Evolutionary conservation across 441 rosid species (phyloP).

Genomic region (Croton laevigatus): DNA sequence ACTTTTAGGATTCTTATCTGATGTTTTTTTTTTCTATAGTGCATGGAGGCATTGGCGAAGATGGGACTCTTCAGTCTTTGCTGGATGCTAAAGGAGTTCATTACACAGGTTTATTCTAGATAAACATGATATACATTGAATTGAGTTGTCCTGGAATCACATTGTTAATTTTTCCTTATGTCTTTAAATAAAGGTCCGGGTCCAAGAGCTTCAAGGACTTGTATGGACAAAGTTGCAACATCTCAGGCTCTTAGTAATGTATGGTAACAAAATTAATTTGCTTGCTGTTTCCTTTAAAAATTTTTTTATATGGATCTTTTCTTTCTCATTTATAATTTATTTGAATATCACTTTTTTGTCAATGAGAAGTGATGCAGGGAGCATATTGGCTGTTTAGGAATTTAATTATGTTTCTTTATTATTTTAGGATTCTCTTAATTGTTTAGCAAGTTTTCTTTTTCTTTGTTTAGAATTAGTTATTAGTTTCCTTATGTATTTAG

Average conservation of each 20-base stretch:
- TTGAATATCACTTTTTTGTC: neutral
- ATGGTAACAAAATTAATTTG: constrained; percentile 28
- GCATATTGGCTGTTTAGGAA: neutral
- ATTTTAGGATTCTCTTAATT: too few relatives aligned
- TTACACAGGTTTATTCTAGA: constrained; percentile 52
- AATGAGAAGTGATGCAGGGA: too few relatives aligned
- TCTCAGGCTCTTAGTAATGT: constrained; percentile 82
- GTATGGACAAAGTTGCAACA: constrained; percentile 93
- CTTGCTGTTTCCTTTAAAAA: neutral
- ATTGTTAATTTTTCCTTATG: constrained; percentile 14
- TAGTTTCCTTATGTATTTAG: too few relatives aligned
- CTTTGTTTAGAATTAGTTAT: too few relatives aligned
- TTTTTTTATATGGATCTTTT: neutral
- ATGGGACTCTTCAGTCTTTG: constrained; percentile 85
- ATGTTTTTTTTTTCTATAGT: constrained; percentile 45
- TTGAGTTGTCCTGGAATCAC: neutral
- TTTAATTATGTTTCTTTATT: neutral
- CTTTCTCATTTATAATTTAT: neutral
- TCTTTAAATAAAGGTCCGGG: constrained; percentile 72
- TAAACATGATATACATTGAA: neutral
- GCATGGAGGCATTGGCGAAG: constrained; percentile 98
- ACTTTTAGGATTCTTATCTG: constrained; percentile 12
- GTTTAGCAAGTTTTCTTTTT: too few relatives aligned
- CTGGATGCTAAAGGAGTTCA: constrained; percentile 82
- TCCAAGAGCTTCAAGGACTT: constrained; percentile 67